Evolutionary conservation across 345 rosid genomes (phyloP), one percentile per base, ranked within the genome.

Genomic region (Boechera stricta): DNA sequence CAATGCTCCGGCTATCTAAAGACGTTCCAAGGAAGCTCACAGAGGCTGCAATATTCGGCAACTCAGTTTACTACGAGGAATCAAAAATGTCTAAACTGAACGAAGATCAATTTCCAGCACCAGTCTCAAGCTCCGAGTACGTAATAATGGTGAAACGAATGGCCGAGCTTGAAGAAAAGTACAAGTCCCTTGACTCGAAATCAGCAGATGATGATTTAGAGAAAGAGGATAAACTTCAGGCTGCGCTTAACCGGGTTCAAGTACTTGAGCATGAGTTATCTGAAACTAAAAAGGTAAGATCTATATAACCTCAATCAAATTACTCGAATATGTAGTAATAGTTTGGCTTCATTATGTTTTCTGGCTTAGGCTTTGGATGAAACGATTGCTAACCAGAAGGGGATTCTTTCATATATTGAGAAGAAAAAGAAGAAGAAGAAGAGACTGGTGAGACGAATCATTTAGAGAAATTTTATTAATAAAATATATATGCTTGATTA

Each of bases 81-180:
- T 36, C 72, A 21, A 54, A 49, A 35, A 29, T 54, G 7, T 18
- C 67, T 44, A 68, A 38, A 47, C 31, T 49, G 2, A 45, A 67
- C 66, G 38, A 73, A 53, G 69, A 51, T 76, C 60, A 45, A 32
- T 5, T 69, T 53, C 67, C 77, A n/a, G 76, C 79, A 62, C 64
- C 89, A 45, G 77, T 88, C 64, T 72, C 89, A 6, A 80, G 73
- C 29, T 49, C 77, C 9, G 96, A 91, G 7, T 88, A 82, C 84
- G 29, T 80, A 79, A 28, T 55, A 28, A 85, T 94, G 91, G 78
- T 80, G 84, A 81, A 79, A 72, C 87, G 97, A 53, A 85, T 94
- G 87, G 81, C 90, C 21, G 89, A 86, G 11, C 65, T 91, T 82
- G 97, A 94, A 80, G 87, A 88, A 67, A 89, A 80, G 62, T 81